Base-by-base conservation (phyloP, 2,329 filamentous ascomycete genomes). In the Lizonia empirigonia region DNA sequence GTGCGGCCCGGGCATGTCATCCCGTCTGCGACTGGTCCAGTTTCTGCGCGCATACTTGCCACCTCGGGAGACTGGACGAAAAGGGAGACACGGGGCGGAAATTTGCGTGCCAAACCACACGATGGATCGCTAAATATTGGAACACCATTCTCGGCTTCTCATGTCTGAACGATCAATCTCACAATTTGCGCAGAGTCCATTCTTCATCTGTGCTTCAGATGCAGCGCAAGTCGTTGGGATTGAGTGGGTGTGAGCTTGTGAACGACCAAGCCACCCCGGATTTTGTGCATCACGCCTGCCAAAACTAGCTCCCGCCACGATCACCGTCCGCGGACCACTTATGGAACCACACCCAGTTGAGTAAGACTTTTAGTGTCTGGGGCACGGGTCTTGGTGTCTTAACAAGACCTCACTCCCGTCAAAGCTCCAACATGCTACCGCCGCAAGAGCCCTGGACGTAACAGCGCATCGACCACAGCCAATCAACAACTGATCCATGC, bases 221-320 rank as follows among this genome's bases (percentile, higher is more conserved):
- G 5, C 35, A 20, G 7, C 15, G 32, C 23, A 30, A 7, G 32
- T 41, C 12, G 50, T 50, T 53, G 44, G 38, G 27, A 38, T 35
- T 44, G 30, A 38, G 20, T 33, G 35, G 33, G 33, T 34, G 34
- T 51, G 34, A 53, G 37, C 44, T 34, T 53, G 27, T 41, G 26
- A 48, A 56, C 35, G 30, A 50, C 34, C 51, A 51, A 41, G 47
- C 39, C 37, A 50, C 65, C 64, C 65, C 64, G 57, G 68, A 62
- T 64, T 63, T 56, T 47, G 30, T 49, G 29, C 39, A 29, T 29
- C 40, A 37, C 46, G 34, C 61, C 54, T 56, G 15, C 53, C 57
- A 18, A 40, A 61, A 56, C 35, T 41, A 51, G 62, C 53, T 62
- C 50, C 56, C 53, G 47, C 58, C 56, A 63, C 46, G 60, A 65